Conservation (phyloP, 2,329 filamentous ascomycete genomes). For the Lecanicillium sp. region DNA sequence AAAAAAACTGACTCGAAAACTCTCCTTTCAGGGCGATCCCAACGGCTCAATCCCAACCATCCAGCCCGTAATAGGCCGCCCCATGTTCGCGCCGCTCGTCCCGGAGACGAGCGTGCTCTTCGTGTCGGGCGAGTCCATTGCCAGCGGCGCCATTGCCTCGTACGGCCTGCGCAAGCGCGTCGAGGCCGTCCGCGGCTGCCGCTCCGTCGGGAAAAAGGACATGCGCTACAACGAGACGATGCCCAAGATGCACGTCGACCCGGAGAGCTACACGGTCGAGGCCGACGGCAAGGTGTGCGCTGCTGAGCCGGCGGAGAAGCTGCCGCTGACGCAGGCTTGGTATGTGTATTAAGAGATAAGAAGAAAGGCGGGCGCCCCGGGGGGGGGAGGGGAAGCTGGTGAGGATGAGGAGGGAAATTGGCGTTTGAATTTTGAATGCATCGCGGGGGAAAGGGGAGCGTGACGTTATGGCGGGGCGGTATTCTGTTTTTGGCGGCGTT, state of each 20-base stretch:
- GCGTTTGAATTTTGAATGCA: no score
- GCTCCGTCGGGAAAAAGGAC: constrained; percentile 69
- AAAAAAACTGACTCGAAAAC: not conserved
- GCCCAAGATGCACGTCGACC: constrained; percentile 86
- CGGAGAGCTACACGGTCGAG: constrained; percentile 81
- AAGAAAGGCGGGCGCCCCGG: no score
- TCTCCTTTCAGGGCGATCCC: constrained; percentile 54
- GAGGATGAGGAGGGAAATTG: not conserved
- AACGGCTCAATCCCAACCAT: constrained; percentile 84
- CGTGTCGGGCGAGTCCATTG: constrained; percentile 66
- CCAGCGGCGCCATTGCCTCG: constrained; percentile 54
- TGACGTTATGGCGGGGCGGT: no score
- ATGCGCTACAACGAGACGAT: constrained; percentile 84
- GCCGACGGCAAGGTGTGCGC: constrained; percentile 70
- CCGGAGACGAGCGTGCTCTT: constrained; percentile 72
- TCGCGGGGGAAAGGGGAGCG: no score
- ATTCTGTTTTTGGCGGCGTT: no score
- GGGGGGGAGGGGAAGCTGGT: no score
- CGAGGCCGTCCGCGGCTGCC: constrained; percentile 70
- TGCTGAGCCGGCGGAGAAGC: constrained; percentile 60
- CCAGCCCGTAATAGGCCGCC: constrained; percentile 73
- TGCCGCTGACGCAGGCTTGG: constrained; percentile 72
- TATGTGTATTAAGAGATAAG: constrained; percentile 57
- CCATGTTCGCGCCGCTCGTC: constrained; percentile 75
- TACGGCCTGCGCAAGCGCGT: constrained; percentile 75